Percentiles rank a stretch among this genome's conserved stretches.
These are phyloP conservation scores for Elsinoe necatrix DNA, from an alignment of 2,329 filamentous ascomycete species.

Conservation along the genomic window DNA sequence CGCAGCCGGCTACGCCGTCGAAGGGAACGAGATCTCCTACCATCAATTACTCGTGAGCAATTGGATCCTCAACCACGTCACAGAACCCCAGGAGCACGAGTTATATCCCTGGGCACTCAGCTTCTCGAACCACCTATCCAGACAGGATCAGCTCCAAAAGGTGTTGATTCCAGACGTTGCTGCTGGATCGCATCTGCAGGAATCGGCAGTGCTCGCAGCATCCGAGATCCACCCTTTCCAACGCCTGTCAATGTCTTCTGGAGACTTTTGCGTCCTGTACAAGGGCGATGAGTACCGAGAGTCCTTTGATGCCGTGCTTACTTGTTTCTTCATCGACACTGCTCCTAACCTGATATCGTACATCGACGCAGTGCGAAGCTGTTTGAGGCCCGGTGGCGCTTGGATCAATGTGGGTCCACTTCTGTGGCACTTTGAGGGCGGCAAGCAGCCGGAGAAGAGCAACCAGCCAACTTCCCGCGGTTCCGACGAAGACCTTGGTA, in stretches of 20 bases:
- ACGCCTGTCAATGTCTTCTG: constrained; percentile 84
- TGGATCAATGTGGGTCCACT: constrained; percentile 87
- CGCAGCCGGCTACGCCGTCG: constrained; percentile 59
- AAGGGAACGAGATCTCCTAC: constrained; percentile 93
- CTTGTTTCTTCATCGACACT: constrained; percentile 95
- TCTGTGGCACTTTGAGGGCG: constrained; percentile 90
- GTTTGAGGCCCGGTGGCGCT: constrained; percentile 66
- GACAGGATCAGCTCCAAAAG: constrained; percentile 64
- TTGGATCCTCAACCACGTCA: constrained; percentile 63
- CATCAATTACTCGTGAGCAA: constrained; percentile 86
- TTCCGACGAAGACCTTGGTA: constrained; percentile 44
- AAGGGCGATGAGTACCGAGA: constrained; percentile 51
- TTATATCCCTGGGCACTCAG: constrained; percentile 80
- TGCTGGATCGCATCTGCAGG: constrained; percentile 31
- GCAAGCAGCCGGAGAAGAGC: constrained; percentile 42
- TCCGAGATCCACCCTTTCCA: constrained; percentile 40
- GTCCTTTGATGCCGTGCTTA: constrained; percentile 71
- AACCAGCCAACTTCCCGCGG: constrained; percentile 21
- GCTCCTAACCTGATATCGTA: constrained; percentile 89
- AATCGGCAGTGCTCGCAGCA: constrained; percentile 21
- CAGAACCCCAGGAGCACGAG: constrained; percentile 53
- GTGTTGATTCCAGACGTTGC: constrained; percentile 70
- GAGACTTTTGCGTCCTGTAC: constrained; percentile 88
- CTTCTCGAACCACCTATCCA: constrained; percentile 75
- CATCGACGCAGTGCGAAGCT: constrained; percentile 71